These are phyloP conservation scores for Penicillium occitanis DNA, from an alignment of 2,329 filamentous ascomycete species.

Conservation along the genomic window DNA sequence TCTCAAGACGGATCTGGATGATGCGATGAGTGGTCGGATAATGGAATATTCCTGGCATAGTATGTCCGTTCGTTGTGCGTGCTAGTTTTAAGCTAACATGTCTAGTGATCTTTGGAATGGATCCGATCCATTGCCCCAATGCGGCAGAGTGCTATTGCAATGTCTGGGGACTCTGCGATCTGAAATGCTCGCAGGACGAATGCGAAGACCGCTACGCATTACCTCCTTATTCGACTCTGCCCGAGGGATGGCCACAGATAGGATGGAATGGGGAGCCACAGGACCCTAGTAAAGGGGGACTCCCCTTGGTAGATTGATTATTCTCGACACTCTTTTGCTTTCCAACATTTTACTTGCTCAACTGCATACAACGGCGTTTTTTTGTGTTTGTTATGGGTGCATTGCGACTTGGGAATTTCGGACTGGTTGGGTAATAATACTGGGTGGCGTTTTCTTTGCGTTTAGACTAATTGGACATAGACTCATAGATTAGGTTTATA, in stretches of 20 bases:
- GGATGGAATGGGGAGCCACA: constrained; percentile 52
- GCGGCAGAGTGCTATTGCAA: constrained; percentile 66
- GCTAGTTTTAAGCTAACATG: constrained; percentile 7
- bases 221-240: constrained; percentile 58
- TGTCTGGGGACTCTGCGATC: constrained; percentile 61
- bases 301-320: constrained; percentile 24
- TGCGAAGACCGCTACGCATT: constrained; percentile 61
- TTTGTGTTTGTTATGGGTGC: constrained; percentile 2
- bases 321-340: not conserved
- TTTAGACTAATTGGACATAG: not conserved
- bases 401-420: constrained; percentile 5
- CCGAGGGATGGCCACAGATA: constrained; percentile 60
- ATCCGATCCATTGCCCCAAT: constrained; percentile 60
- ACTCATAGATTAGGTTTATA: not conserved
- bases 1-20: constrained; percentile 46
- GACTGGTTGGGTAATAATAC: not conserved
- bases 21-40: constrained; percentile 54
- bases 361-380: constrained; percentile 14
- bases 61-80: constrained; percentile 31
- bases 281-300: constrained; percentile 31
- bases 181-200: constrained; percentile 40
- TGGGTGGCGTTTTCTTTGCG: not conserved
- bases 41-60: constrained; percentile 63
- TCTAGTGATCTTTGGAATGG: constrained; percentile 59
- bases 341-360: not conserved